Evolutionary conservation across 192 early-diverging fungal genomes (phyloP).

Genomic region (Endogone sp.): DNA sequence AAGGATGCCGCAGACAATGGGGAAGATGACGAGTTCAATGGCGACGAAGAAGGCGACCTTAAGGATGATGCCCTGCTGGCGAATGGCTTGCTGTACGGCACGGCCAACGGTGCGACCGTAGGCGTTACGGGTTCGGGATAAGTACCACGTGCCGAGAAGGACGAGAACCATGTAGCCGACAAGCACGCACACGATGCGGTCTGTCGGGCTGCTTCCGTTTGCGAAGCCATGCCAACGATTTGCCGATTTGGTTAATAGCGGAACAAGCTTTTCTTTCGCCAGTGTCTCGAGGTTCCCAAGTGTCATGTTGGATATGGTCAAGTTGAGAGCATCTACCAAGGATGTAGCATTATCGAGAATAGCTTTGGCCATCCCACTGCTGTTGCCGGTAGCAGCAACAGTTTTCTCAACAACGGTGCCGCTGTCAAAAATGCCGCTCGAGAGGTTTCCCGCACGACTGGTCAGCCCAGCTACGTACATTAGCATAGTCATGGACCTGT

Average conservation of each 20-base stretch:
- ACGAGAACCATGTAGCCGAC: conserved; percentile 60
- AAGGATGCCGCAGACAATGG: conserved; percentile 81
- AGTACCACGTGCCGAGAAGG: conserved; percentile 44
- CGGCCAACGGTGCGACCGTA: conserved; percentile 39
- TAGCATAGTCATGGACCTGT: background rate
- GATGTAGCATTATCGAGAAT: background rate
- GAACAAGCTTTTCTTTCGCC: conserved; percentile 6
- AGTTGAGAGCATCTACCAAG: background rate
- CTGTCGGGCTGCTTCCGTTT: conserved; percentile 43
- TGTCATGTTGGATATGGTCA: background rate
- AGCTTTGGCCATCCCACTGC: background rate
- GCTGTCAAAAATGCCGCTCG: background rate
- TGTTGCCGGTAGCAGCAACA: background rate
- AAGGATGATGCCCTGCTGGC: conserved; percentile 48
- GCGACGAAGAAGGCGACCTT: conserved; percentile 84
- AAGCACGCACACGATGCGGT: conserved; percentile 50
- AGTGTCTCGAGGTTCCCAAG: background rate
- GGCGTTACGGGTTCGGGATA: conserved; percentile 27
- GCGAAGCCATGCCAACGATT: conserved; percentile 42
- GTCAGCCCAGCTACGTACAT: background rate
- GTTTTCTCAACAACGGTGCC: background rate
- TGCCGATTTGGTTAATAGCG: background rate
- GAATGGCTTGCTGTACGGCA: conserved; percentile 38
- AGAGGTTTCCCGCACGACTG: background rate
- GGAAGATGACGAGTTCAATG: conserved; percentile 87